A percentile compares a stretch with the other conserved stretches of the same genome.
phyloP scores from a whole-genome alignment of 2,329 filamentous ascomycete genomes.

The Grosmannia huntii region DNA sequence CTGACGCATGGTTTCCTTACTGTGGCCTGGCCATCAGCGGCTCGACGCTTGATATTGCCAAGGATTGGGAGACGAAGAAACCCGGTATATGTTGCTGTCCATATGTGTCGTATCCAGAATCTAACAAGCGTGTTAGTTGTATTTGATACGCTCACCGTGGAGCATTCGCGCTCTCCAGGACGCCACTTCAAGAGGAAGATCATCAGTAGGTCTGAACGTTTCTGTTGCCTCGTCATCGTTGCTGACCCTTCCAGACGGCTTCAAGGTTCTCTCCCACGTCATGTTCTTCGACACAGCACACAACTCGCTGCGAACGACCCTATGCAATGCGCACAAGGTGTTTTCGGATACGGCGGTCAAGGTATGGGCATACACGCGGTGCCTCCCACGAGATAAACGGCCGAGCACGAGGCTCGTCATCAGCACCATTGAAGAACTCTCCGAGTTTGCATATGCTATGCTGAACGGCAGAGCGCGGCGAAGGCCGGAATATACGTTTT shows the following conservation, averaged over 20 bases:
- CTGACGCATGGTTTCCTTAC: constrained; percentile 58
- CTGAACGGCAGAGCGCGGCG: constrained; percentile 43
- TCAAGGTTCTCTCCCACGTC: constrained; percentile 74
- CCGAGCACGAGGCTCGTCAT: constrained; percentile 49
- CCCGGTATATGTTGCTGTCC: constrained; percentile 26
- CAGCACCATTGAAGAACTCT: constrained; percentile 53
- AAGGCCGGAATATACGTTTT: constrained; percentile 42
- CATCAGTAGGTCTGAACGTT: constrained; percentile 38
- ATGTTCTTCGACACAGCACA: constrained; percentile 74
- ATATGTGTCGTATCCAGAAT: background rate
- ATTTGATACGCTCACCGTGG: constrained; percentile 65
- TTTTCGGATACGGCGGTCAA: constrained; percentile 72
- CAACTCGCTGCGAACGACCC: constrained; percentile 57
- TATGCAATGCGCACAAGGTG: constrained; percentile 61
- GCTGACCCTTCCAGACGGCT: constrained; percentile 30
- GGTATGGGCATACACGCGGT: constrained; percentile 48
- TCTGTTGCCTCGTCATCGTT: background rate
- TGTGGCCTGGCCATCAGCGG: constrained; percentile 73
- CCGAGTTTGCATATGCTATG: constrained; percentile 50
- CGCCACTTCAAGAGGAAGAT: constrained; percentile 70
- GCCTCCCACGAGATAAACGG: constrained; percentile 42
- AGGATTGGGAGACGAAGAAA: constrained; percentile 44
- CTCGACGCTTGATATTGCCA: constrained; percentile 59
- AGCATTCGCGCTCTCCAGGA: constrained; percentile 59
- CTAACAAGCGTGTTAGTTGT: constrained; percentile 27